Percentiles rank a stretch among this genome's conserved stretches.
Evolutionary conservation across 202 grass and related monocot species (phyloP).

Genomic region (Eragrostis tef): DNA sequence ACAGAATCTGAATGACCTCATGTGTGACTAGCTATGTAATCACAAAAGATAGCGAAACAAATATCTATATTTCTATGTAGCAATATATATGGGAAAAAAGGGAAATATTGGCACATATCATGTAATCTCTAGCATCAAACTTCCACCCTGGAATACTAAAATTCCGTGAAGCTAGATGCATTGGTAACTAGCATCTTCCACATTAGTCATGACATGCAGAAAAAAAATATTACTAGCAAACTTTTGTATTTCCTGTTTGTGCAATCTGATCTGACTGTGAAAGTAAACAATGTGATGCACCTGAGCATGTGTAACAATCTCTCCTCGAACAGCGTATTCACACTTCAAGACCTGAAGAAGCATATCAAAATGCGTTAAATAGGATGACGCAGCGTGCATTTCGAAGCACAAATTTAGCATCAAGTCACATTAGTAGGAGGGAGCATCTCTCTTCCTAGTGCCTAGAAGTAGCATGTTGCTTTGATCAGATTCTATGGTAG

Average conservation of each 20-base stretch:
- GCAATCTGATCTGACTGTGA: not conserved
- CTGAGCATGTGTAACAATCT: slow-evolving; percentile 92
- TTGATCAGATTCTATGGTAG: not conserved
- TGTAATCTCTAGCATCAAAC: not conserved
- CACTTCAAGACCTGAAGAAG: slow-evolving; percentile 76
- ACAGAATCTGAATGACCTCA: too few relatives aligned
- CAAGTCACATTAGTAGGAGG: not conserved
- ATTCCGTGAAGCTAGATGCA: not conserved
- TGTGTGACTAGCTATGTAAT: too few relatives aligned
- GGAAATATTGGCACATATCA: not conserved
- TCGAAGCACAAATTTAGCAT: slow-evolving; percentile 6
- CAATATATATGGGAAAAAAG: too few relatives aligned
- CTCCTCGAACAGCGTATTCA: slow-evolving; percentile 90
- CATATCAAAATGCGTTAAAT: slow-evolving; percentile 13
- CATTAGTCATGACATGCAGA: not conserved
- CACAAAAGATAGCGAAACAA: too few relatives aligned
- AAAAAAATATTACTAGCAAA: not conserved
- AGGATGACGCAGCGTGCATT: not conserved
- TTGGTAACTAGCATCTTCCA: not conserved
- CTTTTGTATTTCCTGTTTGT: not conserved
- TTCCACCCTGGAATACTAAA: too few relatives aligned
- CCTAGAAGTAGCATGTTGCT: not conserved
- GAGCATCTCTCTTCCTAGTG: not conserved
- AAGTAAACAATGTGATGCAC: slow-evolving; percentile 41
- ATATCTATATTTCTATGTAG: too few relatives aligned